A percentile compares a stretch with the other conserved stretches of the same genome.
These are phyloP conservation scores for Fusarium sp. DNA, from an alignment of 2,329 filamentous ascomycete species.

Conservation along the genomic window DNA sequence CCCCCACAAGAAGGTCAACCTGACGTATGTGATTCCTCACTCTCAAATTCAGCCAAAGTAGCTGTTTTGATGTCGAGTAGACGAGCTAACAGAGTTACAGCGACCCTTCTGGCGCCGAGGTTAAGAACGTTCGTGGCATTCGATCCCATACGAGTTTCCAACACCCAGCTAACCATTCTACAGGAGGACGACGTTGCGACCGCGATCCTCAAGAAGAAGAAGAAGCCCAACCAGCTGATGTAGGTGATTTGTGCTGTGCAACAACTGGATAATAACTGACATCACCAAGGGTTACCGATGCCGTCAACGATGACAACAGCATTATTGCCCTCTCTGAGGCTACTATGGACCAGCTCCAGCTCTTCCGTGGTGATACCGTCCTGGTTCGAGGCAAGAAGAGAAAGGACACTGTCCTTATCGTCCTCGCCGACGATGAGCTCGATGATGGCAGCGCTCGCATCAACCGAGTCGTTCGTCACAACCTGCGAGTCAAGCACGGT, in stretches of 20 bases:
- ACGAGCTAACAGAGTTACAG: conserved; percentile 64
- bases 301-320: conserved; percentile 99
- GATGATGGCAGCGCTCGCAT: conserved; percentile 97
- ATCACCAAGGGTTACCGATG: conserved; percentile 88
- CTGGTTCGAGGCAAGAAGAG: conserved; percentile 99
- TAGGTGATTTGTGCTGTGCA: conserved; percentile 61
- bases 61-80: conserved; percentile 6
- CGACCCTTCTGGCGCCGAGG: conserved; percentile 89
- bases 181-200: conserved; percentile 93
- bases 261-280: conserved; percentile 41
- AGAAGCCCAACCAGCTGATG: conserved; percentile 99
- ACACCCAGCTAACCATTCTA: conserved; percentile 52
- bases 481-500: conserved; percentile 97
- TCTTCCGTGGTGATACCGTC: conserved; percentile 98
- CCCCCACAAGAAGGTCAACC: conserved; percentile 80
- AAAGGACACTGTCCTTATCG: conserved; percentile 98
- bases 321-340: conserved; percentile 98
- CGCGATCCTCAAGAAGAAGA: conserved; percentile 99
- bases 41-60: background rate
- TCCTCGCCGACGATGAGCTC: conserved; percentile 95
- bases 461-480: conserved; percentile 98
- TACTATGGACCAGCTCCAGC: conserved; percentile 97
- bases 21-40: conserved; percentile 70
- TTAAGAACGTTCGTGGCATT: conserved; percentile 76
- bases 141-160: conserved; percentile 24